Conservation (phyloP, 2,329 filamentous ascomycete species). For the Plectosphaerella sp. region DNA sequence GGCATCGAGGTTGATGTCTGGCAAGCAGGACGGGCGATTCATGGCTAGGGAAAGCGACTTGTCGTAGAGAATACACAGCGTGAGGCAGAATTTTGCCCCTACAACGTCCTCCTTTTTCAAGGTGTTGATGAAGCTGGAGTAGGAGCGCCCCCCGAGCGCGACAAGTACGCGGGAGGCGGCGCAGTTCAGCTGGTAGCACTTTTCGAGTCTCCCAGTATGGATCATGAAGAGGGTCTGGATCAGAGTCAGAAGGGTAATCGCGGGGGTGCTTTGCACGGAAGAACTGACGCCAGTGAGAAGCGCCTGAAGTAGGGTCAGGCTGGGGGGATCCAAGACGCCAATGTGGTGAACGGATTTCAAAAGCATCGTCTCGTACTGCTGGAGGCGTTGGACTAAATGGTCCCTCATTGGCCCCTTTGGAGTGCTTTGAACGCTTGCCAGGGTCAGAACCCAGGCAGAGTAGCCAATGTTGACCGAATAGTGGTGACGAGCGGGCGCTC, state of each 20-base stretch:
- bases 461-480: slow-evolving; percentile 1
- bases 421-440: background rate
- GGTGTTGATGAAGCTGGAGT: background rate
- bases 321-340: background rate
- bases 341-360: background rate
- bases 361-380: background rate
- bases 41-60: slow-evolving; percentile 1
- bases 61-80: slow-evolving; percentile 1
- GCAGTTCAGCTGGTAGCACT: background rate
- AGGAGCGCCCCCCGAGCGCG: background rate
- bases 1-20: slow-evolving; percentile 2
- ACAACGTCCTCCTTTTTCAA: background rate
- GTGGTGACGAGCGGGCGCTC: background rate
- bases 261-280: too few relatives aligned
- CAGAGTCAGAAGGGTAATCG: background rate
- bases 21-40: background rate
- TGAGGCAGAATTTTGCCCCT: background rate
- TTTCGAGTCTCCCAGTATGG: background rate
- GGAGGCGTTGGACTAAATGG: background rate
- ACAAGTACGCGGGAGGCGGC: background rate
- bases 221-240: slow-evolving; percentile 1
- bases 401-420: background rate
- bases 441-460: background rate
- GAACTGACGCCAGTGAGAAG: background rate
- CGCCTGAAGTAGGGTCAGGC: background rate